Conservation (phyloP, 1,284 basidiomycete genomes). For the Singerocomus inundabilis region DNA sequence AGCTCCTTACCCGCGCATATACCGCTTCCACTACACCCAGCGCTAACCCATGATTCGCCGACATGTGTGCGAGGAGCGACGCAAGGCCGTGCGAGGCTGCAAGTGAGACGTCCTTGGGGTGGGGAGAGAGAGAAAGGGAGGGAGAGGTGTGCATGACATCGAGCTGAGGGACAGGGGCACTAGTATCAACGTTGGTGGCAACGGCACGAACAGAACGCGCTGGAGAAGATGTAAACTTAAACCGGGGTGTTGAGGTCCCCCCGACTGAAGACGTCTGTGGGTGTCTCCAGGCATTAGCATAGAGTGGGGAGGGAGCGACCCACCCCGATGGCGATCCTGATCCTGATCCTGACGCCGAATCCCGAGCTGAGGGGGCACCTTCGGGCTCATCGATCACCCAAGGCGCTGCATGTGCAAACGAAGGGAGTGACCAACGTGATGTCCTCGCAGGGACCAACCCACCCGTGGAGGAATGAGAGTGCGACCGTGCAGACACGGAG, state of each 20-base stretch:
- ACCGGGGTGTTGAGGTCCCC: conserved; percentile 1
- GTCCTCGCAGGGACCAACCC: not conserved
- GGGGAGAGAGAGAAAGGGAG: not conserved
- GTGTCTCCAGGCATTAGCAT: not conserved
- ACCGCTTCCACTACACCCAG: conserved; percentile 25
- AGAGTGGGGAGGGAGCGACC: not conserved
- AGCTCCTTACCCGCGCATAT: conserved; percentile 17
- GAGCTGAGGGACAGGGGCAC: not conserved
- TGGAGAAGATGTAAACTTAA: conserved; percentile 6
- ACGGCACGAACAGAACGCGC: not conserved
- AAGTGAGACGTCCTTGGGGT: conserved; percentile 19
- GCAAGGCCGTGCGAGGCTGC: conserved; percentile 20
- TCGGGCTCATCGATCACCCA: not conserved
- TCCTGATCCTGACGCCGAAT: not conserved
- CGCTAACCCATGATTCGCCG: conserved; percentile 26
- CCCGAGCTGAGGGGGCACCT: not conserved
- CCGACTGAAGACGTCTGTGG: not conserved
- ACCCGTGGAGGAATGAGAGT: conserved; percentile 14
- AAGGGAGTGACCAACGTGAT: conserved; percentile 22
- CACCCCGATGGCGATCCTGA: conserved; percentile 1
- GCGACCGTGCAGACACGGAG: conserved; percentile 16
- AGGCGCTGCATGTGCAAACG: conserved; percentile 1
- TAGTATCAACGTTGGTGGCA: too few species aligned
- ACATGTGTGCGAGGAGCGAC: conserved; percentile 24
- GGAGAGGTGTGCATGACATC: not conserved